These are phyloP conservation scores for Penicillium odoratum DNA, from an alignment of 495 filamentous ascomycete genomes.

Conservation along the genomic window DNA sequence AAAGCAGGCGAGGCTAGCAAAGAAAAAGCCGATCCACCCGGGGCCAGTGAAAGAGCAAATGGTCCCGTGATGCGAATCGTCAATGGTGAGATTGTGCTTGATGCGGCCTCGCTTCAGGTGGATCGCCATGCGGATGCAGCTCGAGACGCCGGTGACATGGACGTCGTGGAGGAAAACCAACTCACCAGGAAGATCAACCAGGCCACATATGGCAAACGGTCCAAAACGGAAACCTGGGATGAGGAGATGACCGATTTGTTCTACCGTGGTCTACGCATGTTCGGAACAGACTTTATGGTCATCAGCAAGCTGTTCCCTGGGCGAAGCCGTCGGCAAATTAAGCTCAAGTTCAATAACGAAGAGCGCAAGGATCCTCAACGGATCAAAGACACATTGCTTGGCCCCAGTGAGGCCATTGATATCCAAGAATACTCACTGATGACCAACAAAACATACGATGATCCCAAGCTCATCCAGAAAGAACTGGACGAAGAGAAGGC, in stretches of 20 bases:
- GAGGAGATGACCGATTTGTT: constrained; percentile 77
- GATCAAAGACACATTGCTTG: constrained; percentile 67
- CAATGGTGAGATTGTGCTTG: constrained; percentile 81
- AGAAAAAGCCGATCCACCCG: constrained; percentile 11
- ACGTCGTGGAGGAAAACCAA: constrained; percentile 72
- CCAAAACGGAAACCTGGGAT: constrained; percentile 74
- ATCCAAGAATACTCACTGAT: constrained; percentile 65
- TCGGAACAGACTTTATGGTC: constrained; percentile 90
- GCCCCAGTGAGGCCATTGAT: constrained; percentile 59
- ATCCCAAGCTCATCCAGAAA: constrained; percentile 55
- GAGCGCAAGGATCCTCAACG: constrained; percentile 71
- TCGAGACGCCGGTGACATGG: constrained; percentile 56
- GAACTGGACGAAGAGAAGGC: constrained; percentile 72
- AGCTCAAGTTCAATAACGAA: constrained; percentile 90
- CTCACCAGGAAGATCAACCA: constrained; percentile 77
- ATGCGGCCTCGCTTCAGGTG: constrained; percentile 73
- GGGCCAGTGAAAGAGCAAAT: not conserved
- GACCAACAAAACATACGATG: constrained; percentile 55
- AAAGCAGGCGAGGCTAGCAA: constrained; percentile 18
- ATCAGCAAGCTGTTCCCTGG: constrained; percentile 81
- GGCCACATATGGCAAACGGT: constrained; percentile 67
- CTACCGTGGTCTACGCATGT: constrained; percentile 79
- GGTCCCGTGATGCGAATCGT: constrained; percentile 69
- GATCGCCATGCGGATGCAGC: constrained; percentile 72
- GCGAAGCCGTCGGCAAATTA: constrained; percentile 74